phyloP scores from a whole-genome alignment of 352 stramenopile species.

The Phytophthora ramorum region DNA sequence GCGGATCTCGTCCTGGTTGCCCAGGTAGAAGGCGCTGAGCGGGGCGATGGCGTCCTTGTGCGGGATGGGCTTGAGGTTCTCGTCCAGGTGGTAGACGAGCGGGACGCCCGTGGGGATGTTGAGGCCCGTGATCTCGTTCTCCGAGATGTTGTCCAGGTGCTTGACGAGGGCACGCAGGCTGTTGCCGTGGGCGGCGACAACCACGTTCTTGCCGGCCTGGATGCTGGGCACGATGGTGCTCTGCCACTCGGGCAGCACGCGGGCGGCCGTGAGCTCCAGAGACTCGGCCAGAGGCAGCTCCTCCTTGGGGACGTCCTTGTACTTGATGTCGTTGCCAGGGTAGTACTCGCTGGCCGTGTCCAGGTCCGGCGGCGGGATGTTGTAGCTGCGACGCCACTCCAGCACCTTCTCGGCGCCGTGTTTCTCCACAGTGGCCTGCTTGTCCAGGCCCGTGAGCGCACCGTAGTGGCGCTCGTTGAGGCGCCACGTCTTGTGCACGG shows the following conservation, averaged over 20 bases:
- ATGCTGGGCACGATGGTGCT: conserved; percentile 93
- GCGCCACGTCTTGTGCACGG: conserved; percentile 94
- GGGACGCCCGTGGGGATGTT: conserved; percentile 94
- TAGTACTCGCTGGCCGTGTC: conserved; percentile 93
- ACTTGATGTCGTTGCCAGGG: conserved; percentile 92
- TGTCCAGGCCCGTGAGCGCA: conserved; percentile 91
- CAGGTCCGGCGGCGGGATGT: conserved; percentile 96
- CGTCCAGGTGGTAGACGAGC: conserved; percentile 90
- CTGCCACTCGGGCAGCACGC: conserved; percentile 93
- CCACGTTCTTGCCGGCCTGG: conserved; percentile 93
- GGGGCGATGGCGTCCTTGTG: conserved; percentile 89
- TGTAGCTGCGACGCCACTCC: conserved; percentile 97
- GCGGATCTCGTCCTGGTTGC: conserved; percentile 97
- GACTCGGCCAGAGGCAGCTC: conserved; percentile 94
- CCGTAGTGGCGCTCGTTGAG: conserved; percentile 94
- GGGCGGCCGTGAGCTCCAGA: conserved; percentile 93
- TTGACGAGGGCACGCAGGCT: conserved; percentile 93
- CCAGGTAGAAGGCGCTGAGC: conserved; percentile 82
- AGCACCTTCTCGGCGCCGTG: conserved; percentile 94
- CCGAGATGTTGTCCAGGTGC: conserved; percentile 93
- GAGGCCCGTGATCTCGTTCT: conserved; percentile 94
- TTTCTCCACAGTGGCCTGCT: conserved; percentile 91
- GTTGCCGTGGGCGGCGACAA: conserved; percentile 96
- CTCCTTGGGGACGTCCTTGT: conserved; percentile 84
- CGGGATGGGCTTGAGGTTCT: conserved; percentile 85